Percentiles rank a stretch among this genome's conserved stretches.
These are phyloP conservation scores for Chlorella vulgaris DNA, from an alignment of 139 green algal species.

Conservation along the genomic window DNA sequence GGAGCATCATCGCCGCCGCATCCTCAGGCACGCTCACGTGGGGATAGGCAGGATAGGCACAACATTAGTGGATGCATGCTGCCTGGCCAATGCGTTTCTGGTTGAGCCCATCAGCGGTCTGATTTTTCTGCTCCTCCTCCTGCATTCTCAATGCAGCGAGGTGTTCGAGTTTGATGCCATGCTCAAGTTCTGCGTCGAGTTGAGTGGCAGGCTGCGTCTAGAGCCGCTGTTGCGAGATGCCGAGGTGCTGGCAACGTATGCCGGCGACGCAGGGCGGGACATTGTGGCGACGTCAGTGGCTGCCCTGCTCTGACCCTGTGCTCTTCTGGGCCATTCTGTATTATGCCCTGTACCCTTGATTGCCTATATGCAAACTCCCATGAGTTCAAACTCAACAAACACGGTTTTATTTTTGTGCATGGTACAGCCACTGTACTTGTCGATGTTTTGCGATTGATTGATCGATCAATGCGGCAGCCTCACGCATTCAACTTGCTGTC, in stretches of 20 bases:
- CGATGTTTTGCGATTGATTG: no score
- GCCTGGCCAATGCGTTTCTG: background rate
- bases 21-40: conserved; percentile 10
- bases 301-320: background rate
- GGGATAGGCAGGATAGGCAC: no score
- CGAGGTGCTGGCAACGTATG: conserved; percentile 51
- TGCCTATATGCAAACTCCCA: background rate
- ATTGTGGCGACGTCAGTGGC: conserved; percentile 9
- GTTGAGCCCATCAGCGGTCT: background rate
- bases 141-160: conserved; percentile 9
- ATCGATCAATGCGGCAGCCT: no score
- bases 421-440: no score
- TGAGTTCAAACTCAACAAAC: no score
- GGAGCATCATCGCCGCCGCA: conserved; percentile 61
- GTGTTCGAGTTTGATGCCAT: conserved; percentile 79
- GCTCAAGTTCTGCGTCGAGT: conserved; percentile 71
- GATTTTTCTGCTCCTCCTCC: background rate
- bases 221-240: conserved; percentile 66
- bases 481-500: no score
- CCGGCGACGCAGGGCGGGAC: conserved; percentile 27
- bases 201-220: conserved; percentile 70
- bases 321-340: no score
- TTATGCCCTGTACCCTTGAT: background rate
- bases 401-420: no score
- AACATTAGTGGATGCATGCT: no score